A percentile compares a stretch with the other conserved stretches of the same genome.
Conservation (phyloP, 441 rosid species). For the Populus hybrid region DNA sequence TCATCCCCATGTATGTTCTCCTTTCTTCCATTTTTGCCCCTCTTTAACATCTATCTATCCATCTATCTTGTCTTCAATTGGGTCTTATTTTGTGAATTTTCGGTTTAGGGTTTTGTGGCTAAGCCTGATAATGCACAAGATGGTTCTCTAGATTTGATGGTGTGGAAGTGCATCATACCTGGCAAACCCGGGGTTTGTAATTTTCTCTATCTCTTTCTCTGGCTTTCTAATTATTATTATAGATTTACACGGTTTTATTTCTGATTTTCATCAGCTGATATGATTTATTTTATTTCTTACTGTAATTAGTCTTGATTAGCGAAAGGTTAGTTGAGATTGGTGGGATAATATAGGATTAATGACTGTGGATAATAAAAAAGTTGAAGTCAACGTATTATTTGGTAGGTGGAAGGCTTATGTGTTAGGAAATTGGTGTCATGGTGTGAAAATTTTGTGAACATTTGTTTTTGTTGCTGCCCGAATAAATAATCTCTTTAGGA, state of each 20-base stretch:
- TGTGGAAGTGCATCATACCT: slow-evolving; percentile 85
- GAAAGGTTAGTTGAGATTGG: not conserved
- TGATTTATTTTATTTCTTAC: not conserved
- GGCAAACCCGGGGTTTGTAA: slow-evolving; percentile 77
- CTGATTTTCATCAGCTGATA: not conserved
- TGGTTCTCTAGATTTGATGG: slow-evolving; percentile 74
- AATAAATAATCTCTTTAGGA: not conserved
- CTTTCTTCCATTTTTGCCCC: not conserved
- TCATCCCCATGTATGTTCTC: slow-evolving; percentile 66
- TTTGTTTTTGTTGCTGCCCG: not conserved
- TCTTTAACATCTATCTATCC: not conserved
- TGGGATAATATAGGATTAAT: not conserved
- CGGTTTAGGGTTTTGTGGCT: slow-evolving; percentile 72
- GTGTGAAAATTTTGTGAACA: not conserved
- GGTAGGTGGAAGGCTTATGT: not conserved
- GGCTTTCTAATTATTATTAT: not conserved
- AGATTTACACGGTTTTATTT: not conserved
- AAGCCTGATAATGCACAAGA: slow-evolving; percentile 65
- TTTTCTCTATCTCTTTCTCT: not conserved
- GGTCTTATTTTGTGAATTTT: not conserved
- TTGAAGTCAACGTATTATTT: not conserved
- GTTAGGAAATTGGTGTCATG: not conserved
- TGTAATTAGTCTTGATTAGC: not conserved
- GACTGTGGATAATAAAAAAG: not conserved
- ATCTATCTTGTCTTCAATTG: not conserved